Evolutionary conservation across 2,329 filamentous ascomycete genomes (phyloP), one percentile per base, ranked within the genome.

Genomic region (Verticillium albo-atrum): DNA sequence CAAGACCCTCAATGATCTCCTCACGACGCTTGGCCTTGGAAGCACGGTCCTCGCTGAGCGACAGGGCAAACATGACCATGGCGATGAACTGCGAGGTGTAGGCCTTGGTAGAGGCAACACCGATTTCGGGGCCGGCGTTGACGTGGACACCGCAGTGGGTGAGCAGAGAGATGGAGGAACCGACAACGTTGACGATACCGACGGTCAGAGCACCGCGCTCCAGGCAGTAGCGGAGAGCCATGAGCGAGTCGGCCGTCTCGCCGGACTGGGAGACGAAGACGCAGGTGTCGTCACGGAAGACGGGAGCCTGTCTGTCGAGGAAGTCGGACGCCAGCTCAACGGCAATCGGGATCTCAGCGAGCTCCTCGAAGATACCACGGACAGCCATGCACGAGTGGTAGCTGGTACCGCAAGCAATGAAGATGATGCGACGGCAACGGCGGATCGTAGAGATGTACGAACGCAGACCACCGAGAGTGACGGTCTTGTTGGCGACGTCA

Each of bases 381-480:
- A 99, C 95, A 68, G 95, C 95, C 95, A 99, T 99, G 82, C 95
- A 99, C 67, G 93, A 98, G 84, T 99, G 95, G 79, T 92, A 99
- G 66, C 91, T 96, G 58, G 95, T 99, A 79, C 95, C 95, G 77
- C 95, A 99, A 68, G 95, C 95, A 77, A 99, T 96, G 80, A 99
- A 99, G 68, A 99, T 99, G 72, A 99, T 92, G 77, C 95, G 89
- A 72, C 95, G 87, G 85, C 95, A 99, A 69, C 95, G 90, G 70
- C 95, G 90, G 74, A 99, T 99, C 64, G 95, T 98, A 67, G 88
- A 86, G 72, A 99, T 96, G 82, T 98, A 99, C 68, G 96, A 95
- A 69, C 93, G 89, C 68, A 99, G 86, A 67, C 95, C 95, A 83
- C 95, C 95, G 27, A 99, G 88, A 10, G 94, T 98, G 69, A 99